Evolutionary conservation across 1,284 basidiomycete genomes (phyloP).

Genomic region (Irpex rosettiformis): DNA sequence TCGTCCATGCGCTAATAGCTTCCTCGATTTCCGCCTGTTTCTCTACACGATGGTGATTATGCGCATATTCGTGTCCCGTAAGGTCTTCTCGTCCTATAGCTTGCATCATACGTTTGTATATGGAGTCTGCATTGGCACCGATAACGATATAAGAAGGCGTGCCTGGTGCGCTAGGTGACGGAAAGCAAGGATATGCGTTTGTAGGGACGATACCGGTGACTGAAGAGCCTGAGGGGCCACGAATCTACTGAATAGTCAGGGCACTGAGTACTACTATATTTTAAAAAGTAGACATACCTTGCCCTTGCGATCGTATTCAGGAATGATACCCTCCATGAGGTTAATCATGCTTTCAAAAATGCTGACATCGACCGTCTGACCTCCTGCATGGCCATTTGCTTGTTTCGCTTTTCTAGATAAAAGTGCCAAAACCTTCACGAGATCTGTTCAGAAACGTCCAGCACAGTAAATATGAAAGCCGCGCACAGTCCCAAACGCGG

Average conservation of each 20-base stretch:
- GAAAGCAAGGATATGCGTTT: slow-evolving; percentile 64
- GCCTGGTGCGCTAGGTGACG: slow-evolving; percentile 36
- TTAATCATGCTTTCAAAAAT: slow-evolving; percentile 75
- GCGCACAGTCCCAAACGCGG: slow-evolving; percentile 66
- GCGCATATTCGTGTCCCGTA: slow-evolving; percentile 47
- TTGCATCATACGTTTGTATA: slow-evolving; percentile 64
- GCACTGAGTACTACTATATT: background rate
- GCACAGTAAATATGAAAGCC: background rate
- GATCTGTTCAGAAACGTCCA: background rate
- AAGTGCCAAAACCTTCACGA: slow-evolving; percentile 64
- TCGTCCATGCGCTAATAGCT: slow-evolving; percentile 61
- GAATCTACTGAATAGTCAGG: slow-evolving; percentile 36
- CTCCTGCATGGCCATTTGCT: slow-evolving; percentile 35
- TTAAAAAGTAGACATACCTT: slow-evolving; percentile 37
- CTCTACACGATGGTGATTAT: slow-evolving; percentile 61
- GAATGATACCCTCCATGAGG: slow-evolving; percentile 72
- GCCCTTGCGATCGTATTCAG: slow-evolving; percentile 70
- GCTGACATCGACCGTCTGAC: slow-evolving; percentile 69
- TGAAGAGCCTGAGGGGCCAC: slow-evolving; percentile 69
- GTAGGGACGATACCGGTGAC: slow-evolving; percentile 72
- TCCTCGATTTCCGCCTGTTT: slow-evolving; percentile 58
- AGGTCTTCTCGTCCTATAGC: slow-evolving; percentile 57
- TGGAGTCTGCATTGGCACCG: slow-evolving; percentile 66
- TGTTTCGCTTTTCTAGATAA: slow-evolving; percentile 45
- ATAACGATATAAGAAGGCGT: slow-evolving; percentile 59